These are phyloP conservation scores for Cicer chorassanicum DNA, from an alignment of 306 rosid genomes.

Conservation along the genomic window DNA sequence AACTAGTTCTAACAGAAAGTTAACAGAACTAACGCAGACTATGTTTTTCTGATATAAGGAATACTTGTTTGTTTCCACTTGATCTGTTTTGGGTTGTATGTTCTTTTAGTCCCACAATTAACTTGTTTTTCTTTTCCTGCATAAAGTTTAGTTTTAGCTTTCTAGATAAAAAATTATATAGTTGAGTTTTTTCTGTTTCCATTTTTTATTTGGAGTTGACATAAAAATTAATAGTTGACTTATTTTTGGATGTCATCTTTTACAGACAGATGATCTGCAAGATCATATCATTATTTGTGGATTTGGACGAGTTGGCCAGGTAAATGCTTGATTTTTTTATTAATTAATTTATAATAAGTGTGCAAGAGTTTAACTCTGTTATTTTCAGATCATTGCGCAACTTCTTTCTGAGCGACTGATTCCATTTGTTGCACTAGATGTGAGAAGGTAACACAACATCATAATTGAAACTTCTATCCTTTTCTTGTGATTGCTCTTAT, in stretches of 20 bases:
- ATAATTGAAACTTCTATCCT: slow-evolving; percentile 34
- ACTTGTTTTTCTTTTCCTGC: not conserved
- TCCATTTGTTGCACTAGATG: slow-evolving; percentile 99
- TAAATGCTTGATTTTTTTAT: slow-evolving; percentile 42
- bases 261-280: slow-evolving; percentile 99
- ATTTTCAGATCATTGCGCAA: slow-evolving; percentile 93
- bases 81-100: slow-evolving; percentile 21
- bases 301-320: slow-evolving; percentile 99
- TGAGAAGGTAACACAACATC: slow-evolving; percentile 73
- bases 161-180: slow-evolving; percentile 13
- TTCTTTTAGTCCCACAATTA: slow-evolving; percentile 7
- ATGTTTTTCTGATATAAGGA: not conserved
- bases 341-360: slow-evolving; percentile 8
- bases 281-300: slow-evolving; percentile 97
- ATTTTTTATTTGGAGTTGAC: slow-evolving; percentile 35
- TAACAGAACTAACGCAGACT: not conserved
- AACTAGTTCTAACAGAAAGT: too few species aligned
- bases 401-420: slow-evolving; percentile 98
- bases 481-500: slow-evolving; percentile 13
- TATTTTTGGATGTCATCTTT: slow-evolving; percentile 49
- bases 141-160: not conserved
- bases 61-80: slow-evolving; percentile 13
- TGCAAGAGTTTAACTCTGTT: slow-evolving; percentile 39
- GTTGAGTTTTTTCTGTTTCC: slow-evolving; percentile 36
- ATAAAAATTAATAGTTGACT: slow-evolving; percentile 40